Evolutionary conservation across 2,329 filamentous ascomycete species (phyloP), one percentile per base, ranked within the genome.

Genomic region (Sarocladiaceae sp.): DNA sequence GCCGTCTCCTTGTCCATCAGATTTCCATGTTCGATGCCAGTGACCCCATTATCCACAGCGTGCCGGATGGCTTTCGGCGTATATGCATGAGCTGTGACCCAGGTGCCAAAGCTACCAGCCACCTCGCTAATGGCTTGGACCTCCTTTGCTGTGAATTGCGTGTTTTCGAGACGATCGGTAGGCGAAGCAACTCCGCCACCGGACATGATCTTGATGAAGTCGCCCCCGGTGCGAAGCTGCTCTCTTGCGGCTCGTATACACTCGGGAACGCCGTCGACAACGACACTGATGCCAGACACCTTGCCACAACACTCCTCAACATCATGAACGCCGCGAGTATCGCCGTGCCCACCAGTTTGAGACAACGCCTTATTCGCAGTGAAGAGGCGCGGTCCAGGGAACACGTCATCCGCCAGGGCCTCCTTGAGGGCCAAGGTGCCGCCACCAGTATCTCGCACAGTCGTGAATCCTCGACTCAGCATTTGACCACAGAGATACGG

Each of bases 191-290:
- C 76, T 7, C 78, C 78, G 2, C 78, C 77, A 4, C 68, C 68
- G 1, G 65, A 65, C 75, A 80, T 80, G 49, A 82, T 76, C 57
- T 82, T 82, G 57, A 82, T 69, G 51, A 81, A 80, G 52, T 81
- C 74, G 1, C 74, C 72, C 2, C 78, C 78, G 7, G 60, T 64
- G 3, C 77, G 64, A 0, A 82, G 55, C 54, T 80, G 70, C 43
- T 79, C 74, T 2, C 78, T 65, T 0, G 70, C 67, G 6, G 63
- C 69, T 16, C 66, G 66, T 33, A 76, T 61, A 49, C 76, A 80
- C 34, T 74, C 71, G 0, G 73, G 63, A 1, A 78, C 74, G 2
- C 77, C 74, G 53, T 80, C 73, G 33, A 67, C 68, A 1, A 78
- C 60, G 13, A 65, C 57, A 7, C 68, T 69, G 3, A 72, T 53